Conservation (phyloP, 73 alveolate genomes). For the Diophrys appendiculata region DNA sequence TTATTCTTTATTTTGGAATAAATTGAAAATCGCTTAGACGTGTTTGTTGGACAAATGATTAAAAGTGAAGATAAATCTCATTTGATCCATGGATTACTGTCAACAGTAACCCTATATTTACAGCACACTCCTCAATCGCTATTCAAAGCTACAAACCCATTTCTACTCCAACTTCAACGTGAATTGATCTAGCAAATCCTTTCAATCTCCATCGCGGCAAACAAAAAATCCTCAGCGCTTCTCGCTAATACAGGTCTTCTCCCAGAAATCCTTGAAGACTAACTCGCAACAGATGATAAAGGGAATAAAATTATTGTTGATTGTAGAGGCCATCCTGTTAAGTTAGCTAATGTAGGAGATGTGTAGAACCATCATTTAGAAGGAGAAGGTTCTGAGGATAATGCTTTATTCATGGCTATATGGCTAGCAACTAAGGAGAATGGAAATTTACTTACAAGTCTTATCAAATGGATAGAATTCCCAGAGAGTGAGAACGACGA, state of each 20-base stretch:
- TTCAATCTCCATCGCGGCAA: slow-evolving; percentile 4
- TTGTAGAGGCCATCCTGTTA: slow-evolving; percentile 63
- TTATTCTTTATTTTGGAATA: too few relatives aligned
- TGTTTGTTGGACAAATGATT: neutral
- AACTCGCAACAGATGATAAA: slow-evolving; percentile 21
- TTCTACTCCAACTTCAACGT: slow-evolving; percentile 8
- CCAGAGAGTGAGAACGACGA: slow-evolving; percentile 31
- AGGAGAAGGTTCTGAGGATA: slow-evolving; percentile 37
- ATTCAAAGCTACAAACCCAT: neutral
- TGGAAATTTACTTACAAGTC: slow-evolving; percentile 26
- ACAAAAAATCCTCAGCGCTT: slow-evolving; percentile 8
- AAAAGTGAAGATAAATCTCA: neutral
- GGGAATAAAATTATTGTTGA: slow-evolving; percentile 25
- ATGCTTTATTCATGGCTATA: slow-evolving; percentile 25
- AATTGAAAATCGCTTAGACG: neutral
- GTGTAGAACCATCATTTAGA: slow-evolving; percentile 17
- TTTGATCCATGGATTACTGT: neutral
- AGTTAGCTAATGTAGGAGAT: slow-evolving; percentile 1
- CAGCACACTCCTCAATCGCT: slow-evolving; percentile 15
- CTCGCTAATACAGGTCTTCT: slow-evolving; percentile 47
- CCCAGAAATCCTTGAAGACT: neutral
- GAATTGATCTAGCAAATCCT: slow-evolving; percentile 16
- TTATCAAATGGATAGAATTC: slow-evolving; percentile 37
- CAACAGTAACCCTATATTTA: slow-evolving; percentile 6
- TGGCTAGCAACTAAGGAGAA: slow-evolving; percentile 57